A percentile compares a stretch with the other conserved stretches of the same genome.
Conservation (phyloP, 2,329 filamentous ascomycete species). For the Byssoonygena ceratinophila region DNA sequence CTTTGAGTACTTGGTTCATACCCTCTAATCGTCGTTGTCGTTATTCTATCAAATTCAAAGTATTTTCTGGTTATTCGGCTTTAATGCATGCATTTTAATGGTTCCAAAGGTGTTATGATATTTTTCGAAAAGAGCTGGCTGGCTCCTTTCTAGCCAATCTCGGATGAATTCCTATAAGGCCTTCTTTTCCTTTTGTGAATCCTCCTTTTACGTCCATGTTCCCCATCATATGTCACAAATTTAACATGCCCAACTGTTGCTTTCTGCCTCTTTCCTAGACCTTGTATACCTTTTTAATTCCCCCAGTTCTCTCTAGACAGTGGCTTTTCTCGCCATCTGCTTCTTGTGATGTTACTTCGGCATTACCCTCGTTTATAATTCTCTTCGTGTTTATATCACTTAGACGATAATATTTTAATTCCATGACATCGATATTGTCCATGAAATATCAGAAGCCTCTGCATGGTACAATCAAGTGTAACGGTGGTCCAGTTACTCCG, state of each 20-base stretch:
- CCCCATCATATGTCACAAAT: slow-evolving; percentile 5
- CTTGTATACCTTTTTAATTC: slow-evolving; percentile 1
- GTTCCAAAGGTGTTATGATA: slow-evolving; percentile 5
- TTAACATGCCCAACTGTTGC: slow-evolving; percentile 1
- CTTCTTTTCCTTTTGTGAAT: slow-evolving; percentile 19
- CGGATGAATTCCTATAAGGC: slow-evolving; percentile 6
- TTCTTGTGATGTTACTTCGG: not conserved
- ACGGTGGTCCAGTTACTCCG: no score
- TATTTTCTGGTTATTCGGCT: slow-evolving; percentile 5
- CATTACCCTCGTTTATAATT: not conserved
- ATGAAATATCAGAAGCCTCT: no score
- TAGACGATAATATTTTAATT: not conserved
- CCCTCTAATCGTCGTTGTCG: slow-evolving; percentile 1
- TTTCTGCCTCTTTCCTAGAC: not conserved
- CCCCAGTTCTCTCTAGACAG: not conserved
- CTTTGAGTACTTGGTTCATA: slow-evolving; percentile 12
- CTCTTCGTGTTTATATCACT: not conserved
- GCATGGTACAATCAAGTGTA: no score
- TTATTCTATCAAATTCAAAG: not conserved
- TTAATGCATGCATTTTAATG: slow-evolving; percentile 12
- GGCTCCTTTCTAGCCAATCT: not conserved
- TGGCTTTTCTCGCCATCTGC: not conserved
- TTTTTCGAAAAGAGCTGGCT: not conserved
- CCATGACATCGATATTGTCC: not conserved
- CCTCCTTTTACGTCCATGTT: slow-evolving; percentile 12